Conservation (phyloP, 371 early-diverging fungal species). For the Mucor racemosus region DNA sequence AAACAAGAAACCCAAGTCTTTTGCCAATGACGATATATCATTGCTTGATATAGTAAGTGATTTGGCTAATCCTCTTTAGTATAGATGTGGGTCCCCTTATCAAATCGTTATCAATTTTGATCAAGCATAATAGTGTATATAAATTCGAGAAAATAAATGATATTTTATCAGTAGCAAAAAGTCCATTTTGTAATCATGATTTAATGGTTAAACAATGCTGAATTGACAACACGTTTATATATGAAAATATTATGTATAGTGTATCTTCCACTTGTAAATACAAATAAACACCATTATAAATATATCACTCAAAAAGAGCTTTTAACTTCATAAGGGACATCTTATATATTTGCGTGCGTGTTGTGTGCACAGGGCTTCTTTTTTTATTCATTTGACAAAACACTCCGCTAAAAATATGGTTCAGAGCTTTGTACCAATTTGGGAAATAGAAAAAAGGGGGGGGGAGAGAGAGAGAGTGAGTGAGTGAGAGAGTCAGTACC, state of each 20-base stretch:
- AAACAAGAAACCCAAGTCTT: conserved; percentile 4
- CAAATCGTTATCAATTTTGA: conserved; percentile 24
- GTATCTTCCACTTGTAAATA: no score
- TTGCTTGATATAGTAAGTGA: conserved; percentile 32
- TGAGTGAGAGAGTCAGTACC: neutral
- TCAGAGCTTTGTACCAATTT: conserved; percentile 9
- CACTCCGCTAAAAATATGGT: conserved; percentile 9
- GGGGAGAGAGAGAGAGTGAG: no score
- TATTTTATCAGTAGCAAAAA: neutral
- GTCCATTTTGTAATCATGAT: conserved; percentile 3
- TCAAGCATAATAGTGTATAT: conserved; percentile 14
- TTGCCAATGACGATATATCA: conserved; percentile 21
- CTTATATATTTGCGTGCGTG: conserved; percentile 8
- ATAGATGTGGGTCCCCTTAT: conserved; percentile 27
- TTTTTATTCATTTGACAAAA: conserved; percentile 10
- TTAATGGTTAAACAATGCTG: neutral
- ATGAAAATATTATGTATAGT: no score
- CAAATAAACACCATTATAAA: no score
- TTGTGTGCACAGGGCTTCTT: conserved; percentile 25
- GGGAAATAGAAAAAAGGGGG: conserved; percentile 18
- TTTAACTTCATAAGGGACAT: conserved; percentile 15
- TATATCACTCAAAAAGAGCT: conserved; percentile 3
- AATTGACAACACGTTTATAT: neutral
- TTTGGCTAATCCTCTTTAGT: conserved; percentile 26
- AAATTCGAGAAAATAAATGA: no score